phyloP scores from a whole-genome alignment of 345 rosid species.

The Melaleuca alternifolia region DNA sequence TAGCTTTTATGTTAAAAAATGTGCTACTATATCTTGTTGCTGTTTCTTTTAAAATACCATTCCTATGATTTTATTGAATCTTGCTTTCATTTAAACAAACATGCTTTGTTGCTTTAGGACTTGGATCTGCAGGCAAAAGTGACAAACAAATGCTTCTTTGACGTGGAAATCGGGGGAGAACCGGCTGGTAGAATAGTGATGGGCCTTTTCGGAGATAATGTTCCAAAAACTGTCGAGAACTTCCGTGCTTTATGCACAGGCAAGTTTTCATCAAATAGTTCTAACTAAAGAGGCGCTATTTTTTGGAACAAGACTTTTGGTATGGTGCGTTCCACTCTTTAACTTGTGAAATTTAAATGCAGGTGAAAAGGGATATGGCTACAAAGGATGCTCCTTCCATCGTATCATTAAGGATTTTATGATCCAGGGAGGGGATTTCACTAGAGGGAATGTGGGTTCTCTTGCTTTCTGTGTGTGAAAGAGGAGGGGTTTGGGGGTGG shows the following conservation, averaged over 20 bases:
- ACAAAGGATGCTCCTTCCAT: conserved; percentile 82
- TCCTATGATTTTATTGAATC: not conserved
- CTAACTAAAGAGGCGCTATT: not conserved
- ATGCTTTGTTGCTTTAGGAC: conserved; percentile 26
- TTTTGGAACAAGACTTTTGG: not conserved
- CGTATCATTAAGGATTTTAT: conserved; percentile 88
- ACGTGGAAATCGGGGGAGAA: conserved; percentile 81
- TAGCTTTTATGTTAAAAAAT: not conserved
- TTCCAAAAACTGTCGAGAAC: conserved; percentile 79
- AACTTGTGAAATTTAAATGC: conserved; percentile 2
- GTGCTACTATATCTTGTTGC: not conserved
- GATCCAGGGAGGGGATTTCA: conserved; percentile 98
- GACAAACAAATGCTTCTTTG: conserved; percentile 76
- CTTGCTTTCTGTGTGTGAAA: not conserved
- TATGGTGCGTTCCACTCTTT: not conserved
- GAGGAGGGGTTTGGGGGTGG: not conserved
- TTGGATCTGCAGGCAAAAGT: conserved; percentile 67
- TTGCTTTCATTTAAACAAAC: not conserved
- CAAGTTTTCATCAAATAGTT: conserved; percentile 2
- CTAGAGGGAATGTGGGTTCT: conserved; percentile 54
- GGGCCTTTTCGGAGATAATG: conserved; percentile 78
- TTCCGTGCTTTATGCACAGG: conserved; percentile 85
- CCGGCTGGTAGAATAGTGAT: conserved; percentile 67
- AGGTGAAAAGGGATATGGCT: conserved; percentile 87
- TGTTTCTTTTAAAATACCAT: not conserved